Base-by-base conservation (phyloP, 2,329 filamentous ascomycete genomes). In the Xylogone sp. region DNA sequence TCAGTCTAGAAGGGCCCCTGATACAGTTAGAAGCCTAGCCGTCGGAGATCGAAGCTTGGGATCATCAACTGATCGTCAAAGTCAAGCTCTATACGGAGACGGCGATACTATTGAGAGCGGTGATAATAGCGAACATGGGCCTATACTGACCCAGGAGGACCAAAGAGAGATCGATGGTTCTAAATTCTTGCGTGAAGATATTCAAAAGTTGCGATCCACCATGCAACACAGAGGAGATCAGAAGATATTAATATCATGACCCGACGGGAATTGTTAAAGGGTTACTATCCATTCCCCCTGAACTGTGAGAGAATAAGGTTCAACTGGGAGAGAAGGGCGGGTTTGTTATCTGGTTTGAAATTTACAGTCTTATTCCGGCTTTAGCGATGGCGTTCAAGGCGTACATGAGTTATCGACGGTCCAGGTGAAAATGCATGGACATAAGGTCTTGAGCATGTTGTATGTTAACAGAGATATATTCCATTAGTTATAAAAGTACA, bases 21-120 rank as follows among this genome's bases (percentile, higher is more conserved):
- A 12, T 3, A 21, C 46, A 53, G 21, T 47, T 53, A 20, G 21
- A 52, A 6, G 18, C 31, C 12, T 43, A 49, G 8, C 62, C 59
- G 2, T 59, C 65, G 42, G 64, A 51, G 13, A 53, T 53, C 18
- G 47, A 57, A 49, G 5, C 54, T 43, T 57, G 49, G 52, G 68
- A 51, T 45, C 66, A 55, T 7, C 27, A 31, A 67, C 65, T 5
- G n/a, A n/a, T n/a, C n/a, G n/a, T n/a, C n/a, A n/a, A n/a, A n/a
- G n/a, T n/a, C n/a, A n/a, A 44, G 54, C 59, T 51, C 42, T 57
- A 1, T 57, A 59, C 34, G 47, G 46, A 6, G 50, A 53, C 21
- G 46, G 46, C 7, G 43, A 45, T 18, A 50, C 52, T 5, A 18
- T 39, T 18, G 34, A 39, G 34, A 39, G 34, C n/a, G 34, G 12